phyloP scores from a whole-genome alignment of 139 green algal species.

The Pseudopediastrum boryanum region DNA sequence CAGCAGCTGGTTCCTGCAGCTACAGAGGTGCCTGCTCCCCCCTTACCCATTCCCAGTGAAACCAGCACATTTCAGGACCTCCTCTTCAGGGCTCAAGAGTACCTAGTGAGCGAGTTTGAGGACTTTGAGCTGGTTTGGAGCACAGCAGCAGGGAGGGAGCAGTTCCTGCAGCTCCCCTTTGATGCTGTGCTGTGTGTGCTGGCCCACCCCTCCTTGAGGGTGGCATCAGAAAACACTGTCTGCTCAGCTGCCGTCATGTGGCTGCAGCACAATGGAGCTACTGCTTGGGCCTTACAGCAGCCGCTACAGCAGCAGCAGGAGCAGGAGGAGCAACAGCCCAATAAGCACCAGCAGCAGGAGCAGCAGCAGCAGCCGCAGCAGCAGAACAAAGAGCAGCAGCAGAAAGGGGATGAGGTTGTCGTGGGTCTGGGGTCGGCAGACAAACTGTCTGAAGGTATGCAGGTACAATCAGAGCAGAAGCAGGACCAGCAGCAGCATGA shows the following conservation, averaged over 20 bases:
- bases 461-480: too few relatives aligned
- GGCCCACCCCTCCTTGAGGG: not conserved
- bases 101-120: not conserved
- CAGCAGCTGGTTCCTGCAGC: too few relatives aligned
- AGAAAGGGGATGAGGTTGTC: not conserved
- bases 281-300: not conserved
- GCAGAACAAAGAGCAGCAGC: not conserved
- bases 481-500: too few relatives aligned
- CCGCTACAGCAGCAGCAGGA: not conserved
- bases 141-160: not conserved
- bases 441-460: too few relatives aligned
- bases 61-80: not conserved
- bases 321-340: not conserved
- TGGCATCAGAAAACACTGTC: slow-evolving; percentile 15
- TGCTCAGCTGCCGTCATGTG: not conserved
- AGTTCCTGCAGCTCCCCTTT: slow-evolving; percentile 16
- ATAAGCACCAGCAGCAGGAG: not conserved
- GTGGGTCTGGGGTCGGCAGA: too few relatives aligned
- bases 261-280: not conserved
- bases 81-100: slow-evolving; percentile 5
- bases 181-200: slow-evolving; percentile 3
- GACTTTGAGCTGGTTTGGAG: slow-evolving; percentile 4
- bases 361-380: slow-evolving; percentile 10
- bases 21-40: not conserved
- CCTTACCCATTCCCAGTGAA: not conserved